Evolutionary conservation across 352 stramenopile species (phyloP).

Genomic region (Phytophthora constricta): DNA sequence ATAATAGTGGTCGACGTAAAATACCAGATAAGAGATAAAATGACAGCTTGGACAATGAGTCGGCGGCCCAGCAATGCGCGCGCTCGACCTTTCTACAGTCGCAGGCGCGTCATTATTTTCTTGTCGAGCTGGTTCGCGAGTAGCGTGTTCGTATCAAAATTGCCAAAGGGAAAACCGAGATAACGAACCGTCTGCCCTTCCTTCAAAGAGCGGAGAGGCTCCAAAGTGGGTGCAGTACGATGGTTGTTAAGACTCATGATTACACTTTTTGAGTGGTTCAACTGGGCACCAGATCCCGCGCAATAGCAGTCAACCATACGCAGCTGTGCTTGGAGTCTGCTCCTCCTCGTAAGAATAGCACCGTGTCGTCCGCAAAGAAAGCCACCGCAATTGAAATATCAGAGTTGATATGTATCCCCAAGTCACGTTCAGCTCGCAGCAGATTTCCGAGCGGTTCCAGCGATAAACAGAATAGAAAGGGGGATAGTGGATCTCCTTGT

Average conservation of each 20-base stretch:
- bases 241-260: no score
- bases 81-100: conserved; percentile 3
- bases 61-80: conserved; percentile 2
- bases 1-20: not conserved
- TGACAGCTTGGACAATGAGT: conserved; percentile 11
- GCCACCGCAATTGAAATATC: not conserved
- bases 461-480: not conserved
- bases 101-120: not conserved
- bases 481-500: not conserved
- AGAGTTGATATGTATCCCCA: not conserved
- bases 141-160: not conserved
- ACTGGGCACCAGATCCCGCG: no score
- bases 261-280: no score
- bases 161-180: conserved; percentile 8
- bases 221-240: not conserved
- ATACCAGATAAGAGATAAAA: conserved; percentile 5
- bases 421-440: not conserved
- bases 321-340: no score
- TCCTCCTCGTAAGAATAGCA: no score
- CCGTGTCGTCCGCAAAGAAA: not conserved
- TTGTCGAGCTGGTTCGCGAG: not conserved
- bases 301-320: no score
- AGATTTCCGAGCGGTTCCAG: not conserved
- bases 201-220: not conserved
- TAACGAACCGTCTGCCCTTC: not conserved